Evolutionary conservation across 768 basidiomycete species (phyloP), one percentile per base, ranked within the genome.

Genomic region (Kwoniella sp.): DNA sequence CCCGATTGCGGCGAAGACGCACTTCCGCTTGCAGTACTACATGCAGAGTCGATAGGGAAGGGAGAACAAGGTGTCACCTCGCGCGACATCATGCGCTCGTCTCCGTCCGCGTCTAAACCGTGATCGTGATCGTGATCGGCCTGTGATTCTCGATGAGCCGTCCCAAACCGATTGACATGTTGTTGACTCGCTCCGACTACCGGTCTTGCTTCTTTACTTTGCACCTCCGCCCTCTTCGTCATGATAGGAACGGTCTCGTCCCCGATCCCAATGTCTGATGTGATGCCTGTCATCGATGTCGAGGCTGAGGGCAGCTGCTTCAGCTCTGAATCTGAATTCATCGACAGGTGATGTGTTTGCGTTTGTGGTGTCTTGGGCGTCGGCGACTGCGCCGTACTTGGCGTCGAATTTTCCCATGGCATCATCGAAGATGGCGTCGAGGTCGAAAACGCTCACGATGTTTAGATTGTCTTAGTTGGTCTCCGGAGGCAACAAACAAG

Each of bases 11-110:
- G 57, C 26, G 58, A 60, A 24, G 49, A 50, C 25, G 58, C 55
- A 21, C 36, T 27, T 0, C n/a, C 40, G 25, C 56, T 67, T 22
- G 59, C 55, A 9, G 40, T 44, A 9, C 10, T 10, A 54, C 60
- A 53, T n/a, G 58, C 46, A 2, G 40, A 47, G 12, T 27, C 56
- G 2, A 29, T 33, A 6, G 37, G 46, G 36, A 53, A 64, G 10
- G 55, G 55, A 13, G 71, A 70, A 17, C 55, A 54, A 15, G 72
- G 68, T 5, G 72, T 68, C n/a, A 58, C 64, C 55, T 67, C 65
- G 15, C 69, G 58, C 44, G 69, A 69, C 2, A 40, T 58, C 56
- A 55, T 54, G 19, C 10, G 37, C 50, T 47, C 49, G 48, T 63
- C 61, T 27, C 17, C n/a, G 29, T 59, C 48, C 8, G 25, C 17